A percentile compares a stretch with the other conserved stretches of the same genome.
These are phyloP conservation scores for Capsicum pubescens DNA, from an alignment of 257 asterid species.

Conservation along the genomic window DNA sequence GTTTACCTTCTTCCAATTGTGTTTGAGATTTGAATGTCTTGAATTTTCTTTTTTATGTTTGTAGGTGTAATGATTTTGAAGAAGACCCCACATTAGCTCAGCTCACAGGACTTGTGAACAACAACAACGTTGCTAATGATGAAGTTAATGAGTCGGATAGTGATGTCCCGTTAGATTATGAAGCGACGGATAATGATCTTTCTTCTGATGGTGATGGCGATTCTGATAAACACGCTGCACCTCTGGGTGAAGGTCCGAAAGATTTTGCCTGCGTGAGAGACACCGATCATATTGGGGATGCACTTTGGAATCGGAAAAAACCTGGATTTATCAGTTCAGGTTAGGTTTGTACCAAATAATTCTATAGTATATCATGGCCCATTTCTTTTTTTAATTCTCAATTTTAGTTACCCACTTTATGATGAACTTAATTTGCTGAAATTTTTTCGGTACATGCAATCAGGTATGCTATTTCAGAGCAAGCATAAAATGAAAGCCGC, in stretches of 20 bases:
- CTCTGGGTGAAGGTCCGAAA: background rate
- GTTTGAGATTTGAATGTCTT: background rate
- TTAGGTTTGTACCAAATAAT: background rate
- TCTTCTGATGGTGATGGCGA: background rate
- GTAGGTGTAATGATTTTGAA: background rate
- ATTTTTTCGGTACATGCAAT: background rate
- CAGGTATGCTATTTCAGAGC: background rate
- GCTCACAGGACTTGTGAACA: background rate
- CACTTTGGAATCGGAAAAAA: background rate
- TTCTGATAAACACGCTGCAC: background rate
- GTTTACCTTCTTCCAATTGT: background rate
- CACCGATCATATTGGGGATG: background rate
- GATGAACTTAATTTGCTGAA: background rate
- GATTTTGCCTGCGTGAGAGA: background rate
- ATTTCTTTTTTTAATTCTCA: too few relatives aligned
- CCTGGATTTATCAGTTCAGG: background rate
- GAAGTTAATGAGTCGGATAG: background rate
- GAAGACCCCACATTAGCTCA: background rate
- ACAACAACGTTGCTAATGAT: background rate
- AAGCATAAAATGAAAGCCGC: background rate
- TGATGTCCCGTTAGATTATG: background rate
- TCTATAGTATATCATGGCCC: background rate
- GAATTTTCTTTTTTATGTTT: background rate
- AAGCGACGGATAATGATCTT: background rate
- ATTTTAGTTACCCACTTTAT: too few relatives aligned